Base-by-base conservation (phyloP, 257 asterid species). In the Solanum tarapatanum region DNA sequence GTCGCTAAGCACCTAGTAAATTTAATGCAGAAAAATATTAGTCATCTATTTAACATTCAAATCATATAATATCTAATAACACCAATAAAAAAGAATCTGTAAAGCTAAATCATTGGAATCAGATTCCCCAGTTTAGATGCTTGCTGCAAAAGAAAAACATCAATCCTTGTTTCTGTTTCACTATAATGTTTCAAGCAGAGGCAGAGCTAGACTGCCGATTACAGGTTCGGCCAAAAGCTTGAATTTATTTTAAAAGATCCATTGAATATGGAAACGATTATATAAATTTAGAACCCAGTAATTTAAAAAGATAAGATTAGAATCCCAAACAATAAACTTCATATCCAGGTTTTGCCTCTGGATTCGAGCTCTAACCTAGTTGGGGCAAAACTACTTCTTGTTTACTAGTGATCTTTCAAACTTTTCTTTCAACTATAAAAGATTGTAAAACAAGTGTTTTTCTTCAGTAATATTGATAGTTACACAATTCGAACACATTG, bases 1-100 rank as follows among this genome's bases (percentile, higher is more conserved):
- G 84, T 91, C 93, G 69, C 93, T 91, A 9, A 91, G 88, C 83
- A 91, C 92, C 93, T 91, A 88, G n/a, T 48, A 35, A 77, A 39
- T 45, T 30, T 32, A 35, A n/a, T 64, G 26, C 45, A 82, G 5
- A 43, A 35, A 37, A 83, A 41, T 62, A 86, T 43, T 11, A 45
- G 35, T 37, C 66, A 69, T 86, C 87, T 39, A 60, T 11, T 60
- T n/a, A 26, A 43, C 85, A 83, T 12, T 24, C 13, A 41, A 41
- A 28, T 32, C 37, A 26, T 41, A 9, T 68, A 28, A 66, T 24
- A 35, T 39, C 82, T 41, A 23, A 21, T 33, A 84, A 28, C 28
- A 8, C 26, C 16, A 74, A 62, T 26, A 68, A 39, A 85, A 85
- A 14, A 85, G 37, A 21, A 55, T 41, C 37, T 86, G 14, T 30